These are phyloP conservation scores for Lipomyces oligophaga DNA, from an alignment of 805 yeast genomes.

Conservation along the genomic window DNA sequence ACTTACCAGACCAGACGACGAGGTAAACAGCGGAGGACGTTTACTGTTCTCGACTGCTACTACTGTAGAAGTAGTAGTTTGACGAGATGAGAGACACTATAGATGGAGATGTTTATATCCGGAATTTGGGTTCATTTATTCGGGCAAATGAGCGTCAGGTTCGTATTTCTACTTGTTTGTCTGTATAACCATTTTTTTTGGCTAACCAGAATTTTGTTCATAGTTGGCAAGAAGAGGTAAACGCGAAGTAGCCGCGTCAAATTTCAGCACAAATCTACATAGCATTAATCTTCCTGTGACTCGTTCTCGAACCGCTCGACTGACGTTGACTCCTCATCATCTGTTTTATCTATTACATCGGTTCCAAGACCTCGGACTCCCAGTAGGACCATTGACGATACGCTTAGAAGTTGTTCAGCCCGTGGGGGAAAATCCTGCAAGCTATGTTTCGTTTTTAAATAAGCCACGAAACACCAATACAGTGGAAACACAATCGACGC, in stretches of 20 bases:
- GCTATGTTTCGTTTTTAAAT: conserved; percentile 52
- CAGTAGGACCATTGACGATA: conserved; percentile 61
- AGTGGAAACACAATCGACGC: conserved; percentile 32
- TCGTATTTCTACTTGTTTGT: not conserved
- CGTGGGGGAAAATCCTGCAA: conserved; percentile 48
- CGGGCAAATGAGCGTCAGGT: conserved; percentile 34
- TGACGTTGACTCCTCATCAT: conserved; percentile 60
- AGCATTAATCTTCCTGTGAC: conserved; percentile 10
- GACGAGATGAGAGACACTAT: conserved; percentile 26
- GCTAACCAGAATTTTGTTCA: too few relatives aligned
- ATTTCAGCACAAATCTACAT: conserved; percentile 9
- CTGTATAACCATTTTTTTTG: not conserved
- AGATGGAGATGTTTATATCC: conserved; percentile 32
- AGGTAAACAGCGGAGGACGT: too few relatives aligned
- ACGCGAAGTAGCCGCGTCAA: conserved; percentile 8
- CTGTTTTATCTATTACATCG: conserved; percentile 57
- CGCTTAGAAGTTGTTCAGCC: conserved; percentile 55
- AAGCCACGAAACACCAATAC: conserved; percentile 14
- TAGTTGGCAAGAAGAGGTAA: too few relatives aligned
- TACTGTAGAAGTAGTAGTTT: too few relatives aligned
- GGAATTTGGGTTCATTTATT: conserved; percentile 33
- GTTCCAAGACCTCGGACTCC: conserved; percentile 47
- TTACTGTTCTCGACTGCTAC: too few relatives aligned
- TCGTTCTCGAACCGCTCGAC: conserved; percentile 34
- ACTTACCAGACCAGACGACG: too few relatives aligned